Evolutionary conservation across 768 basidiomycete genomes (phyloP).

Genomic region (Hypholoma fasciculare): DNA sequence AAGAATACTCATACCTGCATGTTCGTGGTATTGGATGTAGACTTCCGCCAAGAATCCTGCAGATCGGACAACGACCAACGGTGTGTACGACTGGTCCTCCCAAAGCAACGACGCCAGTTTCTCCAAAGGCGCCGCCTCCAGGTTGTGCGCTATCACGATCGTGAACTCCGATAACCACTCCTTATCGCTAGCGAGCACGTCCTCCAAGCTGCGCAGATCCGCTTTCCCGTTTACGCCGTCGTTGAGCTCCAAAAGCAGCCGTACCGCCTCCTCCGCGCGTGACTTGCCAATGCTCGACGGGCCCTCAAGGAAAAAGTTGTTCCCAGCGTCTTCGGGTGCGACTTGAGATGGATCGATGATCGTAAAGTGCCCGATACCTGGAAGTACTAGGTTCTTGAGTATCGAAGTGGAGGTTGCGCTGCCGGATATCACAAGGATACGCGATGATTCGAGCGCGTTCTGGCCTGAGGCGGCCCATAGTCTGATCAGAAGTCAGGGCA

Average conservation of each 20-base stretch:
- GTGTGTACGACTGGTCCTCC: constrained; percentile 55
- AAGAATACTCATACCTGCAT: constrained; percentile 58
- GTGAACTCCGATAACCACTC: constrained; percentile 53
- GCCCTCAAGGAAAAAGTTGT: constrained; percentile 94
- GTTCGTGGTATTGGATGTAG: constrained; percentile 86
- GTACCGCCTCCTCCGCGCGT: constrained; percentile 78
- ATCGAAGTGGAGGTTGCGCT: constrained; percentile 86
- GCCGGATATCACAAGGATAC: constrained; percentile 77
- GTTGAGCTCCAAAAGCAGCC: constrained; percentile 82
- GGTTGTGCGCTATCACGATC: constrained; percentile 84
- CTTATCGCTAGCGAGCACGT: constrained; percentile 53
- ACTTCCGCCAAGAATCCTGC: constrained; percentile 92
- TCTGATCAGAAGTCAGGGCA: constrained; percentile 33
- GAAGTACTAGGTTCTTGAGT: constrained; percentile 95
- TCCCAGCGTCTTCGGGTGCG: constrained; percentile 79
- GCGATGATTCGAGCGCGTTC: constrained; percentile 79
- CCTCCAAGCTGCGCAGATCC: constrained; percentile 53
- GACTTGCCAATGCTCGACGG: constrained; percentile 74
- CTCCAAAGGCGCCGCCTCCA: constrained; percentile 54
- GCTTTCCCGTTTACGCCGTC: constrained; percentile 76
- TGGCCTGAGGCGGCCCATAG: constrained; percentile 96
- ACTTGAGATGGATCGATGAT: constrained; percentile 71
- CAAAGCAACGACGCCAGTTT: constrained; percentile 69
- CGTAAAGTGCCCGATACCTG: constrained; percentile 95
- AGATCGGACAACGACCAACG: constrained; percentile 78